phyloP scores from a whole-genome alignment of 2,329 filamentous ascomycete genomes.

The Ophiostoma montium region DNA sequence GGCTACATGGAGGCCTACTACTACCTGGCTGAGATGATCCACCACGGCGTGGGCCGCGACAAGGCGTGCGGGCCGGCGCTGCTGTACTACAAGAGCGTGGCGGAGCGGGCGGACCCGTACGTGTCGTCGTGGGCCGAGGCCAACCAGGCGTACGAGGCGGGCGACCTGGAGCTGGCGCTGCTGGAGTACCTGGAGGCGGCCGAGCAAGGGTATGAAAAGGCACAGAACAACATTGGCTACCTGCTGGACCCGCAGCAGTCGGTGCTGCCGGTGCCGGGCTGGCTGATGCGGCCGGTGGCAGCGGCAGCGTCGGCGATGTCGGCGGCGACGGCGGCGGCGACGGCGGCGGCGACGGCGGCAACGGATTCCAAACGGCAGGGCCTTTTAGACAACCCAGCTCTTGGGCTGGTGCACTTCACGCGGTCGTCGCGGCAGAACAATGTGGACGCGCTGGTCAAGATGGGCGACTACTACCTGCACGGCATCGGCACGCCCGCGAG shows the following conservation, averaged over 20 bases:
- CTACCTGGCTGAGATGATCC: slow-evolving; percentile 77
- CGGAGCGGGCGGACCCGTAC: slow-evolving; percentile 56
- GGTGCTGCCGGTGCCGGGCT: slow-evolving; percentile 39
- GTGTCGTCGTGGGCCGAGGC: slow-evolving; percentile 72
- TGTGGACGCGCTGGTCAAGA: slow-evolving; percentile 88
- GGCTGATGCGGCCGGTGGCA: slow-evolving; percentile 21
- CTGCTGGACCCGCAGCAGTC: slow-evolving; percentile 64
- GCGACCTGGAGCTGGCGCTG: slow-evolving; percentile 67
- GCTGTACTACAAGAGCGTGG: slow-evolving; percentile 69
- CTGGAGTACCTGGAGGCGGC: slow-evolving; percentile 76
- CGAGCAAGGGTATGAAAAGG: slow-evolving; percentile 81
- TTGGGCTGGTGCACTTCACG: slow-evolving; percentile 89
- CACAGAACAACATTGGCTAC: slow-evolving; percentile 81
- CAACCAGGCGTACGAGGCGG: slow-evolving; percentile 65
- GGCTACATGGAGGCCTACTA: slow-evolving; percentile 82
- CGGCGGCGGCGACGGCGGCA: too few relatives aligned
- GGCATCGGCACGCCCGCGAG: slow-evolving; percentile 64
- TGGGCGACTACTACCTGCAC: slow-evolving; percentile 91
- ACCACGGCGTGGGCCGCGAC: slow-evolving; percentile 67
- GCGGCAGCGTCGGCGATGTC: background rate
- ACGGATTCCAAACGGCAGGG: slow-evolving; percentile 4
- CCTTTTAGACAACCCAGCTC: slow-evolving; percentile 35
- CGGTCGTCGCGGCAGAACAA: slow-evolving; percentile 87
- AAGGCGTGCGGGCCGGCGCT: slow-evolving; percentile 64
- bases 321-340: background rate